These are phyloP conservation scores for Basipetospora chlamydospora DNA, from an alignment of 2,329 filamentous ascomycete genomes.

Conservation along the genomic window DNA sequence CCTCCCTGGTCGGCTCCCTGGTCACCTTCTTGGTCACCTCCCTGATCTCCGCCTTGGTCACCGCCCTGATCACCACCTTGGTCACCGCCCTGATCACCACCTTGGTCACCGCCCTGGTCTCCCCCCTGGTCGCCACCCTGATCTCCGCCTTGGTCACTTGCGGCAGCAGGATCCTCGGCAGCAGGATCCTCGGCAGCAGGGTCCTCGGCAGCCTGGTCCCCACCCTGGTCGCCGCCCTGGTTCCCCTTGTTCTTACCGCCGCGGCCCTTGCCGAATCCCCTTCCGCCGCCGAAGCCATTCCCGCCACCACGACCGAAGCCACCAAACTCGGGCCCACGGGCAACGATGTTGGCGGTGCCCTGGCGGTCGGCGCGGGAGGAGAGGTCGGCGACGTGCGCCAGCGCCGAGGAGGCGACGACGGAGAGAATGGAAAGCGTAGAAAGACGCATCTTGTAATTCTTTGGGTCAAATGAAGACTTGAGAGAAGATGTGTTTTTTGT, in stretches of 20 bases:
- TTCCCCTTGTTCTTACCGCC: not conserved
- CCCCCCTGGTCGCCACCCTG: not conserved
- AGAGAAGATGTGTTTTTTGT: too few relatives aligned
- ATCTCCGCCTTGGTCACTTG: not conserved
- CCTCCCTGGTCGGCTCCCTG: constrained; percentile 4
- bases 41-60: constrained; percentile 12
- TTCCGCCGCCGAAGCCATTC: not conserved
- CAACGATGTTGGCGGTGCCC: not conserved
- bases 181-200: not conserved
- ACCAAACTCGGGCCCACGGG: not conserved
- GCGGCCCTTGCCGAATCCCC: not conserved
- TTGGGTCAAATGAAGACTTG: too few relatives aligned
- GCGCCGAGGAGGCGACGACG: too few relatives aligned
- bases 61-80: not conserved
- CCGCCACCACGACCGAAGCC: constrained; percentile 1
- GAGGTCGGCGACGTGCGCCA: too few relatives aligned
- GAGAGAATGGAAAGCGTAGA: too few relatives aligned
- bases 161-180: not conserved
- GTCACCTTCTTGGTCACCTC: too few relatives aligned
- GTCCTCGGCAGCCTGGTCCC: not conserved
- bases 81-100: not conserved
- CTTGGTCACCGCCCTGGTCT: not conserved
- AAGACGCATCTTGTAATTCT: too few relatives aligned
- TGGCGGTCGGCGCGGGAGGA: not conserved
- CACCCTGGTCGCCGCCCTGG: not conserved